These are phyloP conservation scores for Hibiscus trionum DNA, from an alignment of 345 rosid species.

Conservation along the genomic window DNA sequence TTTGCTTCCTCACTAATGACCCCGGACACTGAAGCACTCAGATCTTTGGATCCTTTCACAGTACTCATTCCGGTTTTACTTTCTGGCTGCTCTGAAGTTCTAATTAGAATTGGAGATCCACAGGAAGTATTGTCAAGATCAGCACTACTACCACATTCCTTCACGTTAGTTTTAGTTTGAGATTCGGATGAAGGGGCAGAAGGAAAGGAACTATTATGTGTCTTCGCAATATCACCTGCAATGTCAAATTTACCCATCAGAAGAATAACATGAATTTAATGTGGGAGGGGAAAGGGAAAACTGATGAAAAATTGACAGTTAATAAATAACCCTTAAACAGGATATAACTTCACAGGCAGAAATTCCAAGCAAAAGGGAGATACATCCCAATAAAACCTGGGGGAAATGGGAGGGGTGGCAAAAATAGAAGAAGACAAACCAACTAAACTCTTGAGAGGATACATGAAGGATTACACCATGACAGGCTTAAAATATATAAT, in stretches of 20 bases:
- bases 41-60: constrained; percentile 29
- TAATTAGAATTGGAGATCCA: constrained; percentile 34
- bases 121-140: constrained; percentile 34
- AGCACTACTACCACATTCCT: constrained; percentile 25
- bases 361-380: background rate
- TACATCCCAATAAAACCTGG: background rate
- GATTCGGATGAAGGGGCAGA: constrained; percentile 24
- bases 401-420: background rate
- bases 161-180: constrained; percentile 19
- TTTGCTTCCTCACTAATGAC: constrained; percentile 17
- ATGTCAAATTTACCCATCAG: constrained; percentile 3
- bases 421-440: background rate
- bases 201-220: constrained; percentile 14
- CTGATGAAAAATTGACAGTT: background rate
- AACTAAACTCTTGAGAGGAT: background rate
- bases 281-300: background rate
- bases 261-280: background rate
- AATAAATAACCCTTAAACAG: background rate
- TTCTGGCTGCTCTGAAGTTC: constrained; percentile 33
- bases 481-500: background rate
- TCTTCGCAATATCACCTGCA: constrained; percentile 18
- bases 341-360: background rate
- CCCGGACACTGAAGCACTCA: constrained; percentile 22
- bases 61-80: constrained; percentile 24
- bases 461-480: background rate